These are phyloP conservation scores for Corylus heterophylla DNA, from an alignment of 306 rosid species.

Conservation along the genomic window DNA sequence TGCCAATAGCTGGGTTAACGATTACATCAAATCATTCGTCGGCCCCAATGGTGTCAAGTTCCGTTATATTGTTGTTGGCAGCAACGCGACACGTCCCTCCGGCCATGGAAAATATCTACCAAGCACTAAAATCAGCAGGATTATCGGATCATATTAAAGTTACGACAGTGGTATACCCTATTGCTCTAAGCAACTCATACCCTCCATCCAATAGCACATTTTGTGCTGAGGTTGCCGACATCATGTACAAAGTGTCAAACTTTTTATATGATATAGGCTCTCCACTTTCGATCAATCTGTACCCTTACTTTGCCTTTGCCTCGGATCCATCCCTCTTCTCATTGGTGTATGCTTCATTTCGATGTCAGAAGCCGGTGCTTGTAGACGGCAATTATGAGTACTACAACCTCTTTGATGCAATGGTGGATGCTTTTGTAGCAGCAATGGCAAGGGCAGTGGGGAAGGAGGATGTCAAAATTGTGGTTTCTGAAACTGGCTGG, in stretches of 20 bases:
- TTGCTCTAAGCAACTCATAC: no score
- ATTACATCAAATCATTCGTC: no score
- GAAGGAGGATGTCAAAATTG: neutral
- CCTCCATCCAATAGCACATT: no score
- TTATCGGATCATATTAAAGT: no score
- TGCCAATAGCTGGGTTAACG: no score
- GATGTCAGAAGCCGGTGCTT: neutral
- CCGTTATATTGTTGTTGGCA: no score
- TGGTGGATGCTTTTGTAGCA: neutral
- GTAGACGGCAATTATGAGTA: neutral
- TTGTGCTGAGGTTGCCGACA: neutral
- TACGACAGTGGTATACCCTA: no score
- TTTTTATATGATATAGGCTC: neutral
- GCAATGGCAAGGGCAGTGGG: constrained; percentile 6
- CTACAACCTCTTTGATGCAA: constrained; percentile 3
- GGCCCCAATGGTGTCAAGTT: no score
- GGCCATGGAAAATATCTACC: no score
- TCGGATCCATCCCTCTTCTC: neutral
- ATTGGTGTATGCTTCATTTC: neutral
- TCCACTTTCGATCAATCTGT: neutral
- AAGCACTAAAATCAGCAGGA: no score
- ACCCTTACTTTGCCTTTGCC: constrained; percentile 2
- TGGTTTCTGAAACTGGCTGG: constrained; percentile 10
- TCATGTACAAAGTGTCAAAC: neutral
- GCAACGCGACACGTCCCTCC: no score